A percentile compares a stretch with the other conserved stretches of the same genome.
Conservation (phyloP, 179 eudicot genomes). For the Heliamphora pulchella region DNA sequence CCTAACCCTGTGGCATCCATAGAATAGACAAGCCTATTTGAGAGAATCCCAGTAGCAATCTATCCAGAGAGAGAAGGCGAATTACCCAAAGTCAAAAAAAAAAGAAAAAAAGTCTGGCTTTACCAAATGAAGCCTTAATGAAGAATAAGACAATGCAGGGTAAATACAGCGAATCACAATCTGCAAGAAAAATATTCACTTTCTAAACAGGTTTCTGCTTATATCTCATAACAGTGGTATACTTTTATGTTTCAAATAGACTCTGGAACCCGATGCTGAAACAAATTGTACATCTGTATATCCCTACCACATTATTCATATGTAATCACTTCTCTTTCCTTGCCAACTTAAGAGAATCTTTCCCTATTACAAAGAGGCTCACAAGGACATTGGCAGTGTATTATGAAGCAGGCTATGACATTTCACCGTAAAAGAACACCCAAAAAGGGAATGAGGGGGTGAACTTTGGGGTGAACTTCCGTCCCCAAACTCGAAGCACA, state of each 20-base stretch:
- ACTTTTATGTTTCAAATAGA: not conserved
- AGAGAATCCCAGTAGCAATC: no score
- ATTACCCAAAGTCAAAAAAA: no score
- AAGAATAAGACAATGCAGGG: no score
- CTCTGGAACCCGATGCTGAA: not conserved
- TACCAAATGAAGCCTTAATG: no score
- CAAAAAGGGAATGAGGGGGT: not conserved
- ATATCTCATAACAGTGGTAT: not conserved
- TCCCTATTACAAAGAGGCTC: not conserved
- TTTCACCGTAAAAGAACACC: slow-evolving; percentile 5
- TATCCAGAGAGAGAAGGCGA: no score
- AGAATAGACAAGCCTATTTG: no score
- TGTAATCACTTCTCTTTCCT: not conserved
- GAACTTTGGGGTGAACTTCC: not conserved
- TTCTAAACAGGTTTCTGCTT: not conserved
- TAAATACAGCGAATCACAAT: not conserved
- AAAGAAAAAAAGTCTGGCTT: no score
- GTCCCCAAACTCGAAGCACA: not conserved
- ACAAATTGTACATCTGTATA: not conserved
- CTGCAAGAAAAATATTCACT: not conserved
- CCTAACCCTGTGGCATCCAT: no score
- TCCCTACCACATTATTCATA: not conserved
- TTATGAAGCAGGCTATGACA: not conserved
- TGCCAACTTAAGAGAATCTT: not conserved
- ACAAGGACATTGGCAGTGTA: not conserved